Evolutionary conservation across 805 yeast species (phyloP).

Genomic region (Candida wancherniae): DNA sequence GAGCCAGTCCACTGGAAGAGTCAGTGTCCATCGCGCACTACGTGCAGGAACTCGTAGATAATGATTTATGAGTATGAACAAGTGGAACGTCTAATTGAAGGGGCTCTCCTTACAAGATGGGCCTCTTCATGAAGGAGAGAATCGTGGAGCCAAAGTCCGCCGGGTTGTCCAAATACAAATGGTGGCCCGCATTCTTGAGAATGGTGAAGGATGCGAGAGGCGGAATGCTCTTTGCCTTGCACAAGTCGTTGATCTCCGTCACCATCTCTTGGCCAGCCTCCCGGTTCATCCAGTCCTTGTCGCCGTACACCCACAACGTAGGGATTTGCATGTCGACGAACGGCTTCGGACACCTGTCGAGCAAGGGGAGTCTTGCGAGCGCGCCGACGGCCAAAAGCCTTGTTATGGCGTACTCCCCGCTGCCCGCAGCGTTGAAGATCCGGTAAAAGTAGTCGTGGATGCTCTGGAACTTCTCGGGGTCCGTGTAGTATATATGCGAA

Average conservation of each 20-base stretch:
- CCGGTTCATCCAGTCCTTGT: constrained; percentile 66
- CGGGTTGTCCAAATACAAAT: constrained; percentile 50
- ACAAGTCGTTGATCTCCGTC: constrained; percentile 18
- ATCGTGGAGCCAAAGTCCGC: constrained; percentile 27
- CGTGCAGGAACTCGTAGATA: too few species aligned
- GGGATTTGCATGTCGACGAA: constrained; percentile 41
- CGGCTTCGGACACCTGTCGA: constrained; percentile 44
- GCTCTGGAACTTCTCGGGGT: constrained; percentile 31
- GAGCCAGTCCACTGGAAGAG: too few species aligned
- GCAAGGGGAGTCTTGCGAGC: constrained; percentile 50
- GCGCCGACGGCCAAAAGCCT: constrained; percentile 58
- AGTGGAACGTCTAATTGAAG: too few species aligned
- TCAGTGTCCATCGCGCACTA: too few species aligned
- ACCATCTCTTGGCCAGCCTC: constrained; percentile 45
- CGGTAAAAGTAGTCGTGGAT: constrained; percentile 54
- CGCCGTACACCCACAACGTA: constrained; percentile 62
- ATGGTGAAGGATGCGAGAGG: constrained; percentile 22
- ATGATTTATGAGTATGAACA: too few species aligned
- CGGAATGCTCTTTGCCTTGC: constrained; percentile 7
- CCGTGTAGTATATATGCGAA: constrained; percentile 35
- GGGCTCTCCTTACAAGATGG: too few species aligned
- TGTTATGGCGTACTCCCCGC: constrained; percentile 63
- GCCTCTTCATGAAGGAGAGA: constrained; percentile 28
- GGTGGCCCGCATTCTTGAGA: constrained; percentile 48
- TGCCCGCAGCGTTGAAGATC: constrained; percentile 49